These are phyloP conservation scores for Austroboletus festivus DNA, from an alignment of 768 basidiomycete species.

Conservation along the genomic window DNA sequence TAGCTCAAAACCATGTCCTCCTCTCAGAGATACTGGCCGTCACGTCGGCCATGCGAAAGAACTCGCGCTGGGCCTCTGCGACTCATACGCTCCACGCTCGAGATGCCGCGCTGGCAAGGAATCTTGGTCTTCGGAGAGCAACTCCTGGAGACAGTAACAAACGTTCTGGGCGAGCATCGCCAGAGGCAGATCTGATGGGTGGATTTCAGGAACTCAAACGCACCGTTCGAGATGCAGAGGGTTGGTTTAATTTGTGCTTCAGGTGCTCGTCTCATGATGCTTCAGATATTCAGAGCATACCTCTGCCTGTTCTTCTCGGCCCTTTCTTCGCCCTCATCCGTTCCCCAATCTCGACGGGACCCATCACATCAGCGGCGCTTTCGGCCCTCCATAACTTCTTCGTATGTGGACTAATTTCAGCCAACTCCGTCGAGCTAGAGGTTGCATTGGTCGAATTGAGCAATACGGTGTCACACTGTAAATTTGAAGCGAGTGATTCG, in stretches of 20 bases:
- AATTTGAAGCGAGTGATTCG: slow-evolving; percentile 96
- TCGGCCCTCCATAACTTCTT: slow-evolving; percentile 88
- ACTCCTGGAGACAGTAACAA: slow-evolving; percentile 43
- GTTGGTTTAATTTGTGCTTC: slow-evolving; percentile 35
- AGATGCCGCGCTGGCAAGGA: slow-evolving; percentile 68
- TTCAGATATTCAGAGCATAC: slow-evolving; percentile 57
- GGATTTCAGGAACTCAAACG: slow-evolving; percentile 87
- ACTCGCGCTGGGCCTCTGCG: slow-evolving; percentile 90
- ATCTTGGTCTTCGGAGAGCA: slow-evolving; percentile 69
- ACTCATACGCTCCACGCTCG: slow-evolving; percentile 58
- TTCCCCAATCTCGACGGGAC: slow-evolving; percentile 92
- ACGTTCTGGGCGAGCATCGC: slow-evolving; percentile 48
- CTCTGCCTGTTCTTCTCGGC: slow-evolving; percentile 62
- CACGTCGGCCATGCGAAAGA: slow-evolving; percentile 94
- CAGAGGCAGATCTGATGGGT: slow-evolving; percentile 83
- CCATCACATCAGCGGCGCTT: slow-evolving; percentile 94
- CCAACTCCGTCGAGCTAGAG: slow-evolving; percentile 54
- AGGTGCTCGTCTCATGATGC: slow-evolving; percentile 14
- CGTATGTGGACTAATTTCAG: slow-evolving; percentile 66
- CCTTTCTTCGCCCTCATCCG: slow-evolving; percentile 94
- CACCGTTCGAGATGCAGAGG: slow-evolving; percentile 63
- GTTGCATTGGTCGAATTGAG: slow-evolving; percentile 78
- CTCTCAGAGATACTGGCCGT: slow-evolving; percentile 89
- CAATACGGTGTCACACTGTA: slow-evolving; percentile 89
- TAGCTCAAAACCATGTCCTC: slow-evolving; percentile 74